Percentiles rank a stretch among this genome's conserved stretches.
Evolutionary conservation across 1,284 basidiomycete genomes (phyloP).

Genomic region (Amylostereum chailletii): DNA sequence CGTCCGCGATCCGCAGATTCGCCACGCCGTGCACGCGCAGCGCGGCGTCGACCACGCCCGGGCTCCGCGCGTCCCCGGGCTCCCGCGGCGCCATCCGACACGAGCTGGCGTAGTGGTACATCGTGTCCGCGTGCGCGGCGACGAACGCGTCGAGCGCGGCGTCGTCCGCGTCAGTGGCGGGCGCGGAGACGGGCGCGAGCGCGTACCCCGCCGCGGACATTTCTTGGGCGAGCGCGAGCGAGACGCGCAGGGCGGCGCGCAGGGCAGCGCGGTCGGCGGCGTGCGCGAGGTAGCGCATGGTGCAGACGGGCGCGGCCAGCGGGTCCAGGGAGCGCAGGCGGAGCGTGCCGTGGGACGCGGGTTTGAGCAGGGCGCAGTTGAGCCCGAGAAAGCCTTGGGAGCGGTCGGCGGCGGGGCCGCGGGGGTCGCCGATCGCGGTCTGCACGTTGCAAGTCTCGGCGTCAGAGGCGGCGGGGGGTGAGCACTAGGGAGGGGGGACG

Average conservation of each 20-base stretch:
- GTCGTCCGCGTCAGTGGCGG: slow-evolving; percentile 3
- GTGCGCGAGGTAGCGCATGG: slow-evolving; percentile 26
- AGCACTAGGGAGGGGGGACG: neutral
- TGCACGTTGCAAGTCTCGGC: neutral
- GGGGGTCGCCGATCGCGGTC: slow-evolving; percentile 1
- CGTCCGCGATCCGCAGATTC: slow-evolving; percentile 19
- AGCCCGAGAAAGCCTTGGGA: slow-evolving; percentile 8
- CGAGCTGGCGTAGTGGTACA: slow-evolving; percentile 15
- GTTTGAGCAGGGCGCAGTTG: neutral
- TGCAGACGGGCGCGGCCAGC: slow-evolving; percentile 22
- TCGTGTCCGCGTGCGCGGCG: slow-evolving; percentile 2
- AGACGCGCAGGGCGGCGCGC: slow-evolving; percentile 26
- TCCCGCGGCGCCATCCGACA: slow-evolving; percentile 20
- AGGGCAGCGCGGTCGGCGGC: slow-evolving; percentile 14
- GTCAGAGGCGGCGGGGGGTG: no score
- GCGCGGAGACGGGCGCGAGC: slow-evolving; percentile 7
- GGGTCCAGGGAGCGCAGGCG: slow-evolving; percentile 21
- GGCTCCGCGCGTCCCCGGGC: slow-evolving; percentile 18
- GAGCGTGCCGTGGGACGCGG: slow-evolving; percentile 7
- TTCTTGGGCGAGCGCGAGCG: slow-evolving; percentile 21
- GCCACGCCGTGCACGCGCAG: slow-evolving; percentile 17
- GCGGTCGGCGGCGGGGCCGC: neutral
- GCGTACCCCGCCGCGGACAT: slow-evolving; percentile 15
- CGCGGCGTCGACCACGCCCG: slow-evolving; percentile 17
- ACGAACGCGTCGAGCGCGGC: slow-evolving; percentile 9